Base-by-base conservation (phyloP, 352 stramenopile genomes). In the Pythium oligandrum region DNA sequence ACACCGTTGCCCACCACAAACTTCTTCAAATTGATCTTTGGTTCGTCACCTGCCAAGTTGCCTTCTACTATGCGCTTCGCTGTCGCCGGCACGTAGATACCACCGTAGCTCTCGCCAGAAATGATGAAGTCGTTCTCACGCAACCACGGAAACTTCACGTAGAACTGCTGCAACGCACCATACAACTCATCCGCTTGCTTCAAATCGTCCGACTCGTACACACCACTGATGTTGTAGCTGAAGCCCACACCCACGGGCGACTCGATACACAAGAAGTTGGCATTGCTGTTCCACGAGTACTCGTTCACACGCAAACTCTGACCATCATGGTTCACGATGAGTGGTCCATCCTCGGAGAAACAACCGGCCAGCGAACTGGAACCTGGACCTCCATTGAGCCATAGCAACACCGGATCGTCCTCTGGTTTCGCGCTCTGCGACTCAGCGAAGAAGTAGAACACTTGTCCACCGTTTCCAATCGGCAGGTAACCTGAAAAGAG, bases 101-200 rank as follows among this genome's bases (percentile, higher is more conserved):
- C 85, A 30, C 78, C 85, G 53, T 88, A 92, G 34, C 64, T 89
- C 55, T 93, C 78, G 43, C 83, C 82, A 11, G 73, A 73, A 32
- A 93, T 70, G 46, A 90, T 82, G 47, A 95, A 86, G 38, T 94
- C 75, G 52, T 94, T 95, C 8, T 66, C 39, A 4, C 60, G 64
- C 4, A 93, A 72, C 52, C 90, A 78, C 4, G 84, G 74, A 70
- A 98, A 98, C 17, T 91, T 82, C 39, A 38, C 35, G 44, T 87
- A 96, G 58, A 98, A 95, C 31, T 83, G 75, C 59, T 94, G 71
- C 44, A 97, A 65, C 1, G 76, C 71, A 7, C 64, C 59, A 50
- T 93, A 85, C 55, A 96, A 83, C 58, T 95, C 86, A 7, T 70
- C 43, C 0, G 89, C 83, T 26, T 90, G 78, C 11, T 67, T 64